phyloP scores from a whole-genome alignment of 768 basidiomycete species.

The Tephrocybe sp. region DNA sequence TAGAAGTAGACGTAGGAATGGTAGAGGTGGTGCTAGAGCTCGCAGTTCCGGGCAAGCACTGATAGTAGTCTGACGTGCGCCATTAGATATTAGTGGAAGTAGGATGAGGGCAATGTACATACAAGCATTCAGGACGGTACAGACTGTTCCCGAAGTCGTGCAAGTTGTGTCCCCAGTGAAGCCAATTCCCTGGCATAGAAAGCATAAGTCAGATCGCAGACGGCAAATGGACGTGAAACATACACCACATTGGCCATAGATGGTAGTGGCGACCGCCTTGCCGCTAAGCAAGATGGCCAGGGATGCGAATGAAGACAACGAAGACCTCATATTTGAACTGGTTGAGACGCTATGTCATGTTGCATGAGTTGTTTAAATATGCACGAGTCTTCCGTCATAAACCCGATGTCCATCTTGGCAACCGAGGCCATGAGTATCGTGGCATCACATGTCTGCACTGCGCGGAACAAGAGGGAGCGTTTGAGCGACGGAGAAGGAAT shows the following conservation, averaged over 20 bases:
- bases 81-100: background rate
- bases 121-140: conserved; percentile 44
- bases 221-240: conserved; percentile 14
- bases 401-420: conserved; percentile 29
- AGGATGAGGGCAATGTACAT: conserved; percentile 12
- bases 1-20: conserved; percentile 24
- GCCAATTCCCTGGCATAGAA: conserved; percentile 31
- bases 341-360: background rate
- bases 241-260: conserved; percentile 56
- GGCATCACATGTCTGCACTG: too few relatives aligned
- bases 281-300: conserved; percentile 31
- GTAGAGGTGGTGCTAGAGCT: conserved; percentile 29
- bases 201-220: background rate
- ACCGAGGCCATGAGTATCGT: background rate
- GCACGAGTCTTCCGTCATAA: conserved; percentile 24
- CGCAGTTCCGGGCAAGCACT: conserved; percentile 38
- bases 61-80: conserved; percentile 40
- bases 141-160: conserved; percentile 37
- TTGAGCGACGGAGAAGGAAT: too few relatives aligned
- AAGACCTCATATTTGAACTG: conserved; percentile 27
- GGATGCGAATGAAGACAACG: conserved; percentile 29
- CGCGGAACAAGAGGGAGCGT: too few relatives aligned
- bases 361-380: conserved; percentile 9
- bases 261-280: conserved; percentile 33
- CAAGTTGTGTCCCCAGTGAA: conserved; percentile 47